phyloP scores from a whole-genome alignment of 1,139 yeast species.

The Kodamaea anthophila region DNA sequence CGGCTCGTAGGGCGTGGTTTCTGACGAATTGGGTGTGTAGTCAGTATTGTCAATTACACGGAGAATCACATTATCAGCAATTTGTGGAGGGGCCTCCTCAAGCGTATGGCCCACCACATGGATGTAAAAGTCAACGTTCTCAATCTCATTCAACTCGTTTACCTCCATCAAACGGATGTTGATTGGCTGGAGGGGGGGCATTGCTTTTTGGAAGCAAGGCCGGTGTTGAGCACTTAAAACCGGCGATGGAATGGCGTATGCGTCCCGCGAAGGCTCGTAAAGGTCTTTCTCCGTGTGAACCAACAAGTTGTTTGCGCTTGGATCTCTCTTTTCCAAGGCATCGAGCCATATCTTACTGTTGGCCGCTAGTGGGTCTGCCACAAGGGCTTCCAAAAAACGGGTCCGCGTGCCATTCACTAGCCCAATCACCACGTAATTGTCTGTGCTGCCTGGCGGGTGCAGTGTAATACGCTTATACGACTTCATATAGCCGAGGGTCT shows the following conservation, averaged over 20 bases:
- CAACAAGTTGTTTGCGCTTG: slow-evolving; percentile 16
- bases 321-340: slow-evolving; percentile 18
- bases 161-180: slow-evolving; percentile 28
- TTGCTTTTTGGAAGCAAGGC: slow-evolving; percentile 16
- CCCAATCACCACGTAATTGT: slow-evolving; percentile 24
- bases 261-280: slow-evolving; percentile 6
- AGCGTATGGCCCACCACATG: slow-evolving; percentile 21
- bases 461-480: slow-evolving; percentile 9
- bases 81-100: slow-evolving; percentile 9
- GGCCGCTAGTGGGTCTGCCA: slow-evolving; percentile 40
- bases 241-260: slow-evolving; percentile 27
- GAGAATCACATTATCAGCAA: slow-evolving; percentile 21
- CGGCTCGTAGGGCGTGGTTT: slow-evolving; percentile 18
- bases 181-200: slow-evolving; percentile 11
- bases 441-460: slow-evolving; percentile 7
- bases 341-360: slow-evolving; percentile 29
- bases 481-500: slow-evolving; percentile 13
- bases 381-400: slow-evolving; percentile 27
- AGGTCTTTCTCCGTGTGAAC: slow-evolving; percentile 10
- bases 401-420: slow-evolving; percentile 21
- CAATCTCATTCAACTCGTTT: slow-evolving; percentile 9
- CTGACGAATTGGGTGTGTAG: slow-evolving; percentile 33
- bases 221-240: slow-evolving; percentile 25
- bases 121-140: slow-evolving; percentile 25
- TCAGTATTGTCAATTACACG: slow-evolving; percentile 38